Percentiles rank a stretch among this genome's conserved stretches.
These are phyloP conservation scores for Pseudocohnilembus persalinus DNA, from an alignment of 169 alveolate species.

Conservation along the genomic window DNA sequence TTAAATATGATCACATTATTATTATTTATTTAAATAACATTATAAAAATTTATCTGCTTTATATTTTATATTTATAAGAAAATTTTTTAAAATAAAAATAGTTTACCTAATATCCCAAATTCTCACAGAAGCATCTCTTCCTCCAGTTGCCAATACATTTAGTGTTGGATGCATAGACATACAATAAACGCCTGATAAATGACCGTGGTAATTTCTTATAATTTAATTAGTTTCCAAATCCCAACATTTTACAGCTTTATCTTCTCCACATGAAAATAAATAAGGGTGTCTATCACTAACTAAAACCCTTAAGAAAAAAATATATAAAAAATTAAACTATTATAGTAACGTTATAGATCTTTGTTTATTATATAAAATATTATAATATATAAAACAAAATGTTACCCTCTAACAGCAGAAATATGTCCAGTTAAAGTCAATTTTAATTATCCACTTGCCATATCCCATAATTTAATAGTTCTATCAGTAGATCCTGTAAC, in stretches of 20 bases:
- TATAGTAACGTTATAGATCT: too few relatives aligned
- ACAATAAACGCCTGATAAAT: constrained; percentile 93
- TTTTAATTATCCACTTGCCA: constrained; percentile 95
- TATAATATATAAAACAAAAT: too few relatives aligned
- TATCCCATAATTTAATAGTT: constrained; percentile 98
- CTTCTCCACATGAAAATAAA: constrained; percentile 98
- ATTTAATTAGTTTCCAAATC: constrained; percentile 98
- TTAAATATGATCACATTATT: too few relatives aligned
- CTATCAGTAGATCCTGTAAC: constrained; percentile 97
- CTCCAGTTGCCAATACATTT: constrained; percentile 96
- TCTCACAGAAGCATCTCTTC: constrained; percentile 97
- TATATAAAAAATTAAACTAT: too few relatives aligned
- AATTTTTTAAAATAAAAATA: too few relatives aligned
- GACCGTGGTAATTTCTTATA: constrained; percentile 97
- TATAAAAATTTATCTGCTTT: too few relatives aligned
- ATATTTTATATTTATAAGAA: too few relatives aligned
- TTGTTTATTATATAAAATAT: too few relatives aligned
- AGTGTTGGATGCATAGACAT: constrained; percentile 96
- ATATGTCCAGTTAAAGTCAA: constrained; percentile 98
- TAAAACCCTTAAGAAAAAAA: constrained; percentile 51
- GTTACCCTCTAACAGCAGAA: constrained; percentile 90
- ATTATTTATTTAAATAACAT: too few relatives aligned
- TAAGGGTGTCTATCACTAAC: constrained; percentile 96
- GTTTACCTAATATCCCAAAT: constrained; percentile 97
- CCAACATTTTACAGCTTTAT: constrained; percentile 97